phyloP scores from a whole-genome alignment of 768 basidiomycete species.

The Termitomyces sp. region DNA sequence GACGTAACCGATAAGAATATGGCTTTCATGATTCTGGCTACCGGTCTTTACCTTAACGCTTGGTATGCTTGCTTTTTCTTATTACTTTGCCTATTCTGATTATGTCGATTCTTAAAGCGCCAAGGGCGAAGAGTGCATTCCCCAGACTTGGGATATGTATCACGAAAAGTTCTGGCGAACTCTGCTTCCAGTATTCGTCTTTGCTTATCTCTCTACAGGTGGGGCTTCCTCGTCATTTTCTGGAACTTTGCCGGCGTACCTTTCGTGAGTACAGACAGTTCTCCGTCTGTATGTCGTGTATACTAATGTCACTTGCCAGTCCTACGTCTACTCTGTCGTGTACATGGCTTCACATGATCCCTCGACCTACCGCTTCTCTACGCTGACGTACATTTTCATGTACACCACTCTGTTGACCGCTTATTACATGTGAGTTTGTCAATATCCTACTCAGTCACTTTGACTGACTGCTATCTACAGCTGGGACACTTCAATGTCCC shows the following conservation, averaged over 20 bases:
- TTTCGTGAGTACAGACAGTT: slow-evolving; percentile 53
- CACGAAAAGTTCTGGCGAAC: slow-evolving; percentile 75
- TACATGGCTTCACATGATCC: slow-evolving; percentile 98
- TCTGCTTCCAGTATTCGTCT: not conserved
- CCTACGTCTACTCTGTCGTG: slow-evolving; percentile 95
- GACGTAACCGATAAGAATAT: slow-evolving; percentile 64
- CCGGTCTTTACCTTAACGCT: slow-evolving; percentile 95
- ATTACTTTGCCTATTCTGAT: slow-evolving; percentile 2
- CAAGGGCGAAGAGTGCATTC: slow-evolving; percentile 94
- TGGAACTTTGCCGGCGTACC: slow-evolving; percentile 96
- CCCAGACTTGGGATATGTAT: slow-evolving; percentile 99
- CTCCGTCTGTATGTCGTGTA: not conserved
- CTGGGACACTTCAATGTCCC: slow-evolving; percentile 94
- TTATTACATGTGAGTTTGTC: slow-evolving; percentile 72
- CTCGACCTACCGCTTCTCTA: slow-evolving; percentile 82
- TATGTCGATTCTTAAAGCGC: slow-evolving; percentile 42
- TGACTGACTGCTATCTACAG: slow-evolving; percentile 33
- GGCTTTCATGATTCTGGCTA: slow-evolving; percentile 94
- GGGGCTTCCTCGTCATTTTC: slow-evolving; percentile 98
- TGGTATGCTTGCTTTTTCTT: slow-evolving; percentile 48
- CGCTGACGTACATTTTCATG: slow-evolving; percentile 66
- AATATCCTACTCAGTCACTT: slow-evolving; percentile 1
- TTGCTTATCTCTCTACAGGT: slow-evolving; percentile 35
- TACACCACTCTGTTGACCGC: slow-evolving; percentile 77
- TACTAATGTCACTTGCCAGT: slow-evolving; percentile 40